phyloP scores from a whole-genome alignment of 768 basidiomycete genomes.

The Imleria badia region DNA sequence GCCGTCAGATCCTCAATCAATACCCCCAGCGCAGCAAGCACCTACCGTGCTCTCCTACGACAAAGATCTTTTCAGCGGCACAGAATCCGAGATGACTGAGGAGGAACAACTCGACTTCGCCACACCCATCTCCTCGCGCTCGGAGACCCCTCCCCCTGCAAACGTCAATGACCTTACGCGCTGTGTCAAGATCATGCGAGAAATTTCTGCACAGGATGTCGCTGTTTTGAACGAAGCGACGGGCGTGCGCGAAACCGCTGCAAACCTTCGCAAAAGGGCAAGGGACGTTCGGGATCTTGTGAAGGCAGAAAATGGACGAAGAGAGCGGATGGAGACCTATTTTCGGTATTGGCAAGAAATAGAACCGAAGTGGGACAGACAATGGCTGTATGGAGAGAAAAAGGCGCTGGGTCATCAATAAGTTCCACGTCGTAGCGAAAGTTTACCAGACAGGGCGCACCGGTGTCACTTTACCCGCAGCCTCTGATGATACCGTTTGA shows the following conservation, averaged over 20 bases:
- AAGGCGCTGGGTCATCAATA: not conserved
- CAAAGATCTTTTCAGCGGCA: slow-evolving; percentile 15
- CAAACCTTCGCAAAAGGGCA: slow-evolving; percentile 18
- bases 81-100: slow-evolving; percentile 26
- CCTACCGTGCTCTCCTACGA: not conserved
- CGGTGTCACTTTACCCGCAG: too few relatives aligned
- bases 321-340: slow-evolving; percentile 28
- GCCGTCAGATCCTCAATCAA: not conserved
- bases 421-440: too few relatives aligned
- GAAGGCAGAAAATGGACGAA: slow-evolving; percentile 23
- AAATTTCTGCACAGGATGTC: slow-evolving; percentile 21
- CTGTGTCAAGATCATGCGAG: slow-evolving; percentile 27
- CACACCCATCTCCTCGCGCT: slow-evolving; percentile 25
- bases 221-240: slow-evolving; percentile 9
- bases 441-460: too few relatives aligned
- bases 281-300: slow-evolving; percentile 24
- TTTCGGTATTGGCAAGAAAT: slow-evolving; percentile 30
- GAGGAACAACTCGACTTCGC: slow-evolving; percentile 17
- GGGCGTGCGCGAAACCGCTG: slow-evolving; percentile 16
- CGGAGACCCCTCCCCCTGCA: slow-evolving; percentile 19
- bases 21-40: not conserved
- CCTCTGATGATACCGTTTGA: not conserved
- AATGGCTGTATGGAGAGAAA: slow-evolving; percentile 26
- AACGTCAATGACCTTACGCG: slow-evolving; percentile 19
- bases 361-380: slow-evolving; percentile 20